Evolutionary conservation across 2,329 filamentous ascomycete genomes (phyloP), one percentile per base, ranked within the genome.

Genomic region (Metarhizium album): DNA sequence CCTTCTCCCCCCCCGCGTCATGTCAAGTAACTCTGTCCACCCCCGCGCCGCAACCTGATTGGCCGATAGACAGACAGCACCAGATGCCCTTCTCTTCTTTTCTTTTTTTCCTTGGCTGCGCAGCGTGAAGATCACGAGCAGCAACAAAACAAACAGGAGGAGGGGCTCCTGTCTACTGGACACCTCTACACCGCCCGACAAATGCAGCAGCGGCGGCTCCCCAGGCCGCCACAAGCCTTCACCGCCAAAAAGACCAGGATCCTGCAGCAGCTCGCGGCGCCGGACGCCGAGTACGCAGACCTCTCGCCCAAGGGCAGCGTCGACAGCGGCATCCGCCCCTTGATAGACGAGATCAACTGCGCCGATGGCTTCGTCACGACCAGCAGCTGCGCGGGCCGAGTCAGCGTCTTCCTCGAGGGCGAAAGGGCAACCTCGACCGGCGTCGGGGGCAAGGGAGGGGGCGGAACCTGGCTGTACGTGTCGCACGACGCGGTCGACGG

Each of bases 351-450:
- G 57, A 84, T 97, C 64, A 97, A 97, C 67, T 65, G 60, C 1
- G 63, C 84, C 5, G 77, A 83, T 1, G 89, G 87, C 1, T 78
- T 90, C 40, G 89, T 94, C 33, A 96, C 91, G 2, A 96, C 90
- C 2, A 95, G 90, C 68, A 95, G 90, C 67, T 97, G 91, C 65
- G 87, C 89, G 2, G 91, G 91, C 1, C 76, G 91, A 48, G 79
- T 94, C 45, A 90, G 86, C 56, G 86, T 96, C 3, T 97, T 94
- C 62, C 72, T 94, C 1, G 91, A 96, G 69, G 90, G 90, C 1
- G 72, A 71, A 43, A 85, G 80, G 58, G 56, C 57, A 23, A 38
- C 14, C 18, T 2, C 1, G 11, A 83, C 83, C 8, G 80, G 82
- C 3, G 76, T 84, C 1, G 89, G 90, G 1, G 90, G 90, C 1